phyloP scores from a whole-genome alignment of 805 yeast genomes.

The Wickerhamomyces canadensis region DNA sequence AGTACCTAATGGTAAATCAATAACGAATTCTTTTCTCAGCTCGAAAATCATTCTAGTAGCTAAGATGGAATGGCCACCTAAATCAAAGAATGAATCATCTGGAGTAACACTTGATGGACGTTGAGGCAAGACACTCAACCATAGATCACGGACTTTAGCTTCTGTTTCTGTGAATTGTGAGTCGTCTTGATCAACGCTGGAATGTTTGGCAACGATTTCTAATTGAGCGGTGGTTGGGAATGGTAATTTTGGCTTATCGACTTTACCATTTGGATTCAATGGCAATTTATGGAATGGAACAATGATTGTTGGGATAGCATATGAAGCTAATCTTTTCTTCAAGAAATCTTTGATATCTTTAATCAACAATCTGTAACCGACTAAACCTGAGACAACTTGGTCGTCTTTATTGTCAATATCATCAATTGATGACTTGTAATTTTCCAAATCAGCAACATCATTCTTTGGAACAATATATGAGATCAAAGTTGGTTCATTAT shows the following conservation, averaged over 20 bases:
- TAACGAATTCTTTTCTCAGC: constrained; percentile 67
- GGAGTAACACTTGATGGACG: constrained; percentile 73
- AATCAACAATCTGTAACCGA: constrained; percentile 68
- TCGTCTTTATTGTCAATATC: constrained; percentile 42
- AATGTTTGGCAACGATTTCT: constrained; percentile 59
- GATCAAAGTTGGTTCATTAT: constrained; percentile 86
- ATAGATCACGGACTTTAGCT: constrained; percentile 65
- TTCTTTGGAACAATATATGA: constrained; percentile 87
- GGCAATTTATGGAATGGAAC: constrained; percentile 86
- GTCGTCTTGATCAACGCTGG: constrained; percentile 36
- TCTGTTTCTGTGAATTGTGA: constrained; percentile 60
- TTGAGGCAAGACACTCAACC: constrained; percentile 83
- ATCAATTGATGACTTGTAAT: constrained; percentile 36
- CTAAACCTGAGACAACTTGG: constrained; percentile 72
- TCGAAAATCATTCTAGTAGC: constrained; percentile 97
- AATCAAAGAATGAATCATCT: constrained; percentile 88
- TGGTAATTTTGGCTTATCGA: constrained; percentile 94
- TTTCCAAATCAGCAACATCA: constrained; percentile 40
- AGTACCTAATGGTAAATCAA: constrained; percentile 85
- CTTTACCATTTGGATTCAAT: constrained; percentile 95
- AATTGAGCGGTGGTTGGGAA: constrained; percentile 90
- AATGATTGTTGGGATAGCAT: constrained; percentile 88
- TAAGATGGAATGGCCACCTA: constrained; percentile 96
- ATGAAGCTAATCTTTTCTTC: constrained; percentile 84
- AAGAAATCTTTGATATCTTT: constrained; percentile 77